Conservation (phyloP, 345 rosid species). For the Lepidium aucheri region DNA sequence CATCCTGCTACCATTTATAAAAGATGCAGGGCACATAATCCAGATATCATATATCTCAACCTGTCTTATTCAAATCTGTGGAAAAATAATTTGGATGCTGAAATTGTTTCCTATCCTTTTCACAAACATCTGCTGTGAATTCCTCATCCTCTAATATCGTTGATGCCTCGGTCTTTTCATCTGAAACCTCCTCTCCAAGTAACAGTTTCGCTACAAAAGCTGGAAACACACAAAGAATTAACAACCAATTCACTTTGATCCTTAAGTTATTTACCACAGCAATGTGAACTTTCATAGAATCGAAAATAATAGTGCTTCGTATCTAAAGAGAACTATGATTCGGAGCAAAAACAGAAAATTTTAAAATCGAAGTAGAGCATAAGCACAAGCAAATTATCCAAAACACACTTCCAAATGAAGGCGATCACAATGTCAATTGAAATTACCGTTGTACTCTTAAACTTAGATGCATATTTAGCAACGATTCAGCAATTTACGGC, state of each 20-base stretch:
- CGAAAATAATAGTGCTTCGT: not conserved
- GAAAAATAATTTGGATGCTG: not conserved
- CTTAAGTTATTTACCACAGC: not conserved
- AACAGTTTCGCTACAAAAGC: conserved; percentile 23
- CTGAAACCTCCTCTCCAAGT: conserved; percentile 17
- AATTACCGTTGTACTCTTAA: not conserved
- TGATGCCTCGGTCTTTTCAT: conserved; percentile 15
- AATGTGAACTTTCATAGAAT: not conserved
- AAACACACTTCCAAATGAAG: not conserved
- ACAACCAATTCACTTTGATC: not conserved
- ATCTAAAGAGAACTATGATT: not conserved
- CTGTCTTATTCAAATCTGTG: conserved; percentile 11
- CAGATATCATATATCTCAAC: not conserved
- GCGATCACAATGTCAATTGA: not conserved
- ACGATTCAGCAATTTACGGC: not conserved
- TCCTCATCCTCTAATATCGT: conserved; percentile 1
- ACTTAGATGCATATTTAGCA: not conserved
- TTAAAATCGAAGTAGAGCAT: not conserved
- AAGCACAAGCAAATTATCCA: not conserved
- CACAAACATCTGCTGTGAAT: not conserved
- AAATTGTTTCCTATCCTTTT: not conserved
- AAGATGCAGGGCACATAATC: not conserved
- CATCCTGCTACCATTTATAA: not conserved
- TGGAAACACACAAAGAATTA: not conserved
- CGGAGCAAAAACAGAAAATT: not conserved